Percentiles rank a stretch among this genome's conserved stretches.
Conservation (phyloP, 2,329 filamentous ascomycete genomes). For the Colletotrichum zoysiae region DNA sequence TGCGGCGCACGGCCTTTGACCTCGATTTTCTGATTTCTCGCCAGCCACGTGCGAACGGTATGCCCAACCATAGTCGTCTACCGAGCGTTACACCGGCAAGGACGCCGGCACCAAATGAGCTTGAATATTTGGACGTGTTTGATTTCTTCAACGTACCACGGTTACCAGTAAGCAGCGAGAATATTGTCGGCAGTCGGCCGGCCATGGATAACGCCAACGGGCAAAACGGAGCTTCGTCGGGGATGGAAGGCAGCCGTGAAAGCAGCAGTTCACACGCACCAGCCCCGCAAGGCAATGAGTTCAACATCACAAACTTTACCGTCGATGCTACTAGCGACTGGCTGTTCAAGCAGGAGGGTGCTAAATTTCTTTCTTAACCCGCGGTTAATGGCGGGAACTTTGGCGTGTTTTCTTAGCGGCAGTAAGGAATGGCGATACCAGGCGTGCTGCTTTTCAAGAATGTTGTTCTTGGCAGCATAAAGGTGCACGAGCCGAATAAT, state of each 20-base stretch:
- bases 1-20: slow-evolving; percentile 91
- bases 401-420: not conserved
- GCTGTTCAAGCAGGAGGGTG: slow-evolving; percentile 71
- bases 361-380: slow-evolving; percentile 43
- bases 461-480: not conserved
- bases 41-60: slow-evolving; percentile 68
- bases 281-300: slow-evolving; percentile 66
- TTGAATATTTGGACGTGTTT: slow-evolving; percentile 93
- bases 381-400: not conserved
- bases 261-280: slow-evolving; percentile 48
- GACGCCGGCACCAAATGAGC: slow-evolving; percentile 82
- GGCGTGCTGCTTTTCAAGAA: slow-evolving; percentile 9
- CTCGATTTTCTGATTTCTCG: slow-evolving; percentile 90
- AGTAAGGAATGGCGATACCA: not conserved
- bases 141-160: slow-evolving; percentile 94
- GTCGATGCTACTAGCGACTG: slow-evolving; percentile 80
- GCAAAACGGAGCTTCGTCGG: slow-evolving; percentile 38
- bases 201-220: slow-evolving; percentile 43
- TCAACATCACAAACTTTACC: slow-evolving; percentile 84
- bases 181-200: slow-evolving; percentile 37
- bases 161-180: slow-evolving; percentile 65
- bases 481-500: not conserved
- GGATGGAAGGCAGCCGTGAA: slow-evolving; percentile 42
- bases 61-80: slow-evolving; percentile 57
- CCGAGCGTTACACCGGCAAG: slow-evolving; percentile 71